Conservation (phyloP, 140 eudicot species). For the Stevia rebaudiana region DNA sequence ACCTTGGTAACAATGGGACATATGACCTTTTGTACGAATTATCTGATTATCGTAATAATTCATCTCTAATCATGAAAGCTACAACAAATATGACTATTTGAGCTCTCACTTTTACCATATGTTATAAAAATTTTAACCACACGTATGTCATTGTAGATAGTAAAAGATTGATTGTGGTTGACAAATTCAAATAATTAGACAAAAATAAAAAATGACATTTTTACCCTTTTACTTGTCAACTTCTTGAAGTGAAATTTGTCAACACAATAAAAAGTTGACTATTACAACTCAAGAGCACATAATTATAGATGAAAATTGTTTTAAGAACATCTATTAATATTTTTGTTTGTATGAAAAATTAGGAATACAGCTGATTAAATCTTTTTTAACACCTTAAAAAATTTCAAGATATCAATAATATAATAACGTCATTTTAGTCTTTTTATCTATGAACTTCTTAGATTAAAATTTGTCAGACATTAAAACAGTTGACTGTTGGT, state of each 20-base stretch:
- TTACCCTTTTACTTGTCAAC: background rate
- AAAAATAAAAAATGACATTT: background rate
- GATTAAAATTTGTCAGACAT: background rate
- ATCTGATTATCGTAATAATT: background rate
- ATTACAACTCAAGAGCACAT: background rate
- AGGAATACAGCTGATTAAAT: background rate
- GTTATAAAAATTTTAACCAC: background rate
- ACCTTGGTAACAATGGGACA: too few relatives aligned
- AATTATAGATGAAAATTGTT: background rate
- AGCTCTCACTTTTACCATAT: background rate
- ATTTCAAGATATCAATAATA: background rate
- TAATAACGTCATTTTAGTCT: background rate
- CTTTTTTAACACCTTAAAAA: background rate
- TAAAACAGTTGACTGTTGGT: background rate
- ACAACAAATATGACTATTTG: background rate
- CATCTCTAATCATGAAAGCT: background rate
- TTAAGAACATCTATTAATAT: background rate
- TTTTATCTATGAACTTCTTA: background rate
- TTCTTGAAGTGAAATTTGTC: background rate
- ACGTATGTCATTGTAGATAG: background rate
- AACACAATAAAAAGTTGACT: background rate
- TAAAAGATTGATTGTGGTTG: background rate
- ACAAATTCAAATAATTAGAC: too few relatives aligned
- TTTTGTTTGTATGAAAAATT: background rate
- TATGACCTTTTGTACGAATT: too few relatives aligned